Percentiles rank a stretch among this genome's conserved stretches.
Evolutionary conservation across 176 grass and related monocot species (phyloP).

Genomic region (Calamus simplicifolius): DNA sequence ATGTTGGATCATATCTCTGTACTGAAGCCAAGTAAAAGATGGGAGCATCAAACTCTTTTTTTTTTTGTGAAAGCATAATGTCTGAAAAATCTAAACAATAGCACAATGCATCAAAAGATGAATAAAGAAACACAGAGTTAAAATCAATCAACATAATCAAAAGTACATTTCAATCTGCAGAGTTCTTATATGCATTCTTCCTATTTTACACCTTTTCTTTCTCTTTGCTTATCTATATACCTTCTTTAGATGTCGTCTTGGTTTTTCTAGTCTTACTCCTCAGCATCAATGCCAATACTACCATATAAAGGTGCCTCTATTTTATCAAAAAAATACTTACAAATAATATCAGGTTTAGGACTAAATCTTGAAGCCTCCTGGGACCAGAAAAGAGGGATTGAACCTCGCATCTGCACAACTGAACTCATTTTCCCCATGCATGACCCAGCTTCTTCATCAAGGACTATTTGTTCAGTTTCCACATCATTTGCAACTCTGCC

Average conservation of each 20-base stretch:
- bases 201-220: neutral
- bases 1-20: conserved; percentile 98
- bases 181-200: neutral
- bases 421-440: conserved; percentile 90
- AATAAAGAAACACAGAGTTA: neutral
- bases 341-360: conserved; percentile 97
- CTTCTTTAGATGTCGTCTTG: neutral
- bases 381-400: conserved; percentile 98
- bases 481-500: conserved; percentile 99
- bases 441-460: conserved; percentile 84
- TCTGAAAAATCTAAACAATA: neutral
- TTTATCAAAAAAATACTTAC: conserved; percentile 24
- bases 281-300: no score
- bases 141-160: neutral
- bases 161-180: neutral
- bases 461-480: conserved; percentile 92
- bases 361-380: conserved; percentile 88
- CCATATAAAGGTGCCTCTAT: no score
- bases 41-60: conserved; percentile 16
- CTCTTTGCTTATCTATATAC: neutral
- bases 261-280: neutral
- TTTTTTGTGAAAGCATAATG: neutral
- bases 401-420: conserved; percentile 91
- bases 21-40: conserved; percentile 44
- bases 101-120: neutral